Percentiles rank a stretch among this genome's conserved stretches.
These are phyloP conservation scores for Akanthomyces uredinophilus DNA, from an alignment of 2,329 filamentous ascomycete species.

Conservation along the genomic window DNA sequence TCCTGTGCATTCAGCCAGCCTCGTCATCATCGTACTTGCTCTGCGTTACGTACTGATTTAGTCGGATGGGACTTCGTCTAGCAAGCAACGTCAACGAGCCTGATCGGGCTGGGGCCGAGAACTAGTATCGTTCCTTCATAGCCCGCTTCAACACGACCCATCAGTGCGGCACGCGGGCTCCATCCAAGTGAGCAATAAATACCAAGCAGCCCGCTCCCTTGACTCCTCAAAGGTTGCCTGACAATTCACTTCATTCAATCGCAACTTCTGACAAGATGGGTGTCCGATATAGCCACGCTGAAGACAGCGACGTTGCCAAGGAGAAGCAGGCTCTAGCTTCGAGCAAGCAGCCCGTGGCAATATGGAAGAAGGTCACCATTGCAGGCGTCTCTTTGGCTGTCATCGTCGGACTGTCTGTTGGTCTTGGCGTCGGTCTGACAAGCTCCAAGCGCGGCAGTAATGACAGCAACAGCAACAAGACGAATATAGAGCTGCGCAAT, in stretches of 20 bases:
- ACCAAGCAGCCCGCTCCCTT: neutral
- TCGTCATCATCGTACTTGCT: neutral
- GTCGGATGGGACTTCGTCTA: no score
- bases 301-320: neutral
- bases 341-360: constrained; percentile 20
- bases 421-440: constrained; percentile 51
- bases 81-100: neutral
- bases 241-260: no score
- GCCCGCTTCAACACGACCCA: neutral
- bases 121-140: neutral
- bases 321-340: neutral
- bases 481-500: constrained; percentile 21
- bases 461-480: constrained; percentile 8
- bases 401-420: constrained; percentile 44
- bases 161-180: neutral
- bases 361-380: constrained; percentile 28
- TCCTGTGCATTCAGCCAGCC: neutral
- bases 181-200: neutral
- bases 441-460: constrained; percentile 24
- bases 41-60: neutral
- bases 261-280: neutral
- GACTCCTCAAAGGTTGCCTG: neutral
- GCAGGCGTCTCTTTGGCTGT: constrained; percentile 22
- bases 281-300: neutral
- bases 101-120: neutral